Evolutionary conservation across 106 monocot genomes (phyloP).

Genomic region (Dendrobium huoshanense): DNA sequence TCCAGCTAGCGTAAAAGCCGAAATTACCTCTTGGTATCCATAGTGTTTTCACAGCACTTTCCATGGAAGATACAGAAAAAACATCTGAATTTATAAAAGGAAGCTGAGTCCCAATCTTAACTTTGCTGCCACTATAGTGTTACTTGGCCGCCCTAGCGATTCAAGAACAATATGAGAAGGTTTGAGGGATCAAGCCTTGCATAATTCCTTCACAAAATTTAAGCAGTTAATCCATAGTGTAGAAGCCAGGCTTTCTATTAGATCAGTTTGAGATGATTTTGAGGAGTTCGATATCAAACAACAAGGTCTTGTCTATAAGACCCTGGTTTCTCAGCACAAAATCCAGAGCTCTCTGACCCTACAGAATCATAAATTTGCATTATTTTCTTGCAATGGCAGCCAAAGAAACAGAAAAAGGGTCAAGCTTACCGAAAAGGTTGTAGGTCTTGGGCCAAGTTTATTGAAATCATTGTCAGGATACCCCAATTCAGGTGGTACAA

Average conservation of each 20-base stretch:
- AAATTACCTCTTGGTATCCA: too few relatives aligned
- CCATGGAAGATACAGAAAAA: neutral
- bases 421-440: slow-evolving; percentile 73
- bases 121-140: too few relatives aligned
- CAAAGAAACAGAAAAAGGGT: neutral
- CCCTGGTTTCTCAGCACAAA: slow-evolving; percentile 95
- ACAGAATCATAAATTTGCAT: slow-evolving; percentile 1
- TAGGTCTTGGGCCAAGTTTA: slow-evolving; percentile 80
- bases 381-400: neutral
- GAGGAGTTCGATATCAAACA: slow-evolving; percentile 92
- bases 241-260: neutral
- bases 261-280: slow-evolving; percentile 51
- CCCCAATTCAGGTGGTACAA: slow-evolving; percentile 93
- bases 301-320: slow-evolving; percentile 91
- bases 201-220: too few relatives aligned
- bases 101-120: too few relatives aligned
- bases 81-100: neutral
- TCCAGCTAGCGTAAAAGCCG: too few relatives aligned
- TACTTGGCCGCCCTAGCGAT: too few relatives aligned
- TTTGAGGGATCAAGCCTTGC: too few relatives aligned
- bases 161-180: too few relatives aligned
- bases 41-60: neutral
- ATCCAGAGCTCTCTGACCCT: slow-evolving; percentile 95
- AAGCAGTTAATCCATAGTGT: neutral
- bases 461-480: slow-evolving; percentile 87